A percentile compares a stretch with the other conserved stretches of the same genome.
These are phyloP conservation scores for Lithospermum erythrorhizon DNA, from an alignment of 257 asterid genomes.

Conservation along the genomic window DNA sequence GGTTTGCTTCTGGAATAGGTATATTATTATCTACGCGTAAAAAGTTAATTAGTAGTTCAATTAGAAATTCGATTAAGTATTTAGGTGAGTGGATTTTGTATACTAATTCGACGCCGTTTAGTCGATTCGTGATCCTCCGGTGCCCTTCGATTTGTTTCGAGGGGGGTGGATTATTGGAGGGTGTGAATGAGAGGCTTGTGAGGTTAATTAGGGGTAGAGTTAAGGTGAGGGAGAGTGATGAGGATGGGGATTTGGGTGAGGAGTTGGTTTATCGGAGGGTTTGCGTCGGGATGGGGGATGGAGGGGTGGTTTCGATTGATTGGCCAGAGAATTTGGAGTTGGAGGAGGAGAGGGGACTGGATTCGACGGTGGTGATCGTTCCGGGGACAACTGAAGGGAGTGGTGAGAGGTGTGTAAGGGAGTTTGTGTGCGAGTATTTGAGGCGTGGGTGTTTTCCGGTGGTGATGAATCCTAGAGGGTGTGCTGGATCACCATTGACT, in stretches of 20 bases:
- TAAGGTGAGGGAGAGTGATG: conserved; percentile 10
- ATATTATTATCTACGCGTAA: too few relatives aligned
- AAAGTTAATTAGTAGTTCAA: conserved; percentile 2
- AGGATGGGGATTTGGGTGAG: conserved; percentile 13
- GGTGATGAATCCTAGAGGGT: conserved; percentile 95
- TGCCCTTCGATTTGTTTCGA: conserved; percentile 64
- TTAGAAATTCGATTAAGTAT: conserved; percentile 10
- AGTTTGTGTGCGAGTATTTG: conserved; percentile 55
- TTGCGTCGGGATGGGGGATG: conserved; percentile 64
- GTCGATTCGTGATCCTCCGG: conserved; percentile 70
- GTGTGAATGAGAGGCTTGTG: too few relatives aligned
- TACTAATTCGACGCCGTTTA: conserved; percentile 85
- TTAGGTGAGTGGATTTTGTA: conserved; percentile 82
- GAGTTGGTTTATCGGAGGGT: conserved; percentile 73
- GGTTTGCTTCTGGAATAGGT: too few relatives aligned
- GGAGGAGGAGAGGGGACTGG: conserved; percentile 78
- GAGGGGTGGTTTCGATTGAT: conserved; percentile 82
- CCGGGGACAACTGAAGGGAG: conserved; percentile 91
- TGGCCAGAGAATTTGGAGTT: conserved; percentile 81
- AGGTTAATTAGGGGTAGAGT: conserved; percentile 29
- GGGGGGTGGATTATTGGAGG: conserved; percentile 20
- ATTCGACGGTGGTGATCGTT: conserved; percentile 63
- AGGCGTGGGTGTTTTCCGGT: conserved; percentile 75
- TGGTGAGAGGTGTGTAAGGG: conserved; percentile 39
- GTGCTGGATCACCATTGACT: conserved; percentile 87